phyloP scores from a whole-genome alignment of 176 grass and related monocot genomes.

The Alopecurus myosuroides region DNA sequence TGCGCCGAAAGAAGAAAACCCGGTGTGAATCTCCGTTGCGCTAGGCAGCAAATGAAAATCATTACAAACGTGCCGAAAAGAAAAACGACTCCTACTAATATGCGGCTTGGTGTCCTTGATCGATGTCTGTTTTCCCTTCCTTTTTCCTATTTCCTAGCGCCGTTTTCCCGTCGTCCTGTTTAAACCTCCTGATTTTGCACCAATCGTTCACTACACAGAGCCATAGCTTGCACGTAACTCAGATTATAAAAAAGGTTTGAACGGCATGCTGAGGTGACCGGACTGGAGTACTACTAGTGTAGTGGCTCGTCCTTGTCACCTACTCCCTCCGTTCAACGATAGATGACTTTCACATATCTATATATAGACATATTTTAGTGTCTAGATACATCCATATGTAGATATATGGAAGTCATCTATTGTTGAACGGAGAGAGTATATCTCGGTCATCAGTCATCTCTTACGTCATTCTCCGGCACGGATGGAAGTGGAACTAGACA shows the following conservation, averaged over 20 bases:
- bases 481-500: not conserved
- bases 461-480: not conserved
- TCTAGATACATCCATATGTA: too few species aligned
- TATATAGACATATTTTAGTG: too few species aligned
- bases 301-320: not conserved
- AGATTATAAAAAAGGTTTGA: not conserved
- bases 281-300: not conserved
- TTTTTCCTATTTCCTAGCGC: not conserved
- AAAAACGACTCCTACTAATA: not conserved
- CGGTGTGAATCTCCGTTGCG: not conserved
- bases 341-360: too few species aligned
- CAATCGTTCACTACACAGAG: not conserved
- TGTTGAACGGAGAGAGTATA: too few species aligned
- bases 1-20: not conserved
- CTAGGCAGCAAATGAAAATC: not conserved
- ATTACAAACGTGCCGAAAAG: slow-evolving; percentile 4
- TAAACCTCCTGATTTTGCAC: not conserved
- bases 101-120: not conserved
- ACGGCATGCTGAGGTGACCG: not conserved
- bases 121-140: not conserved
- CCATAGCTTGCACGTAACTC: not conserved
- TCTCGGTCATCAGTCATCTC: not conserved
- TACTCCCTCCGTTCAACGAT: too few species aligned
- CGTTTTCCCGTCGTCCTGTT: not conserved
- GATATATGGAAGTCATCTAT: too few species aligned